A percentile compares a stretch with the other conserved stretches of the same genome.
These are phyloP conservation scores for Mucor indicus DNA, from an alignment of 371 early-diverging fungal genomes.

Conservation along the genomic window DNA sequence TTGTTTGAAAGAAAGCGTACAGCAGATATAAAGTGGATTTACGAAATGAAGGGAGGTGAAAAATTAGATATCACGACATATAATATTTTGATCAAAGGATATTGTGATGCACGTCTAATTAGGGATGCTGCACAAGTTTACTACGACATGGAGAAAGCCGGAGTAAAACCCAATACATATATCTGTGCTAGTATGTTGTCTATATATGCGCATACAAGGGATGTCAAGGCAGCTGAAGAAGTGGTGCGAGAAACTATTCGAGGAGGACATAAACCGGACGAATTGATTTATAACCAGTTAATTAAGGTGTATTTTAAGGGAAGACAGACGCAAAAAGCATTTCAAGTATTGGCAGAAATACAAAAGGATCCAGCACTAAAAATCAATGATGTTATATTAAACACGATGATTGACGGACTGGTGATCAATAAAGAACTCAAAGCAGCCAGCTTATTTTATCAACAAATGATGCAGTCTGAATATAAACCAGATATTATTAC, in stretches of 20 bases:
- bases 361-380: conserved; percentile 26
- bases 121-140: conserved; percentile 30
- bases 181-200: conserved; percentile 32
- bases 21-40: conserved; percentile 22
- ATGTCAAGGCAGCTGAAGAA: conserved; percentile 26
- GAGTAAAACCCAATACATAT: conserved; percentile 22
- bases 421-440: conserved; percentile 36
- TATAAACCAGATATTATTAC: conserved; percentile 45
- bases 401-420: conserved; percentile 47
- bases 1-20: conserved; percentile 22
- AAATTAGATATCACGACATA: conserved; percentile 31
- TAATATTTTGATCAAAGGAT: conserved; percentile 35
- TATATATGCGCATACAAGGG: conserved; percentile 29
- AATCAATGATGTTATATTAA: conserved; percentile 36
- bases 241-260: conserved; percentile 22
- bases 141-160: conserved; percentile 25
- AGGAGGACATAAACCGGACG: conserved; percentile 30
- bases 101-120: conserved; percentile 19
- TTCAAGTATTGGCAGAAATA: conserved; percentile 30
- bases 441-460: conserved; percentile 31
- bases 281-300: conserved; percentile 32
- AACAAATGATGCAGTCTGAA: conserved; percentile 27
- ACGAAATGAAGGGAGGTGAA: conserved; percentile 3
- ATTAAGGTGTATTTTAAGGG: conserved; percentile 44
- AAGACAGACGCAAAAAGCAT: conserved; percentile 24